Conservation (phyloP, 129 eudicot species). For the carrot (Daucus carota) region DNA sequence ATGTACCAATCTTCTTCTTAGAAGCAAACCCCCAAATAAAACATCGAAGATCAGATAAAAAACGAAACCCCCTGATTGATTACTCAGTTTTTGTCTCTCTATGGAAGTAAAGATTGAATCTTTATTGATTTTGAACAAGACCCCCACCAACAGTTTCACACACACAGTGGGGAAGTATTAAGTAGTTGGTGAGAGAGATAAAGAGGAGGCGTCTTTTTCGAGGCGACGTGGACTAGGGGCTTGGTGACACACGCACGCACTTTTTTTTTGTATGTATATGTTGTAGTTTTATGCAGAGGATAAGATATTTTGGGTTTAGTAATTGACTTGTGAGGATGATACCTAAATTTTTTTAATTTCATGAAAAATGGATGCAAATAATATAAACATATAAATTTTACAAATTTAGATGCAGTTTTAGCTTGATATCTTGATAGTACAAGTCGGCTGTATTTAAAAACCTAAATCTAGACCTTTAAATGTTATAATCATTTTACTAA, state of each 20-base stretch:
- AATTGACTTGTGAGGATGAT: no score
- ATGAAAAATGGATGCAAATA: no score
- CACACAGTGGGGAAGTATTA: neutral
- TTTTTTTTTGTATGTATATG: neutral
- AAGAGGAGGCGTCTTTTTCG: neutral
- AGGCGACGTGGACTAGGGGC: neutral
- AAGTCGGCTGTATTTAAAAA: no score
- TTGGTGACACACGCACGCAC: neutral
- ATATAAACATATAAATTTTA: no score
- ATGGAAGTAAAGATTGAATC: neutral
- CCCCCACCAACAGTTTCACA: neutral
- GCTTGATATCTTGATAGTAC: no score
- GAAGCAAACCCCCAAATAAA: constrained; percentile 9
- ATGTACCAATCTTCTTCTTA: neutral
- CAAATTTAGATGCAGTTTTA: no score
- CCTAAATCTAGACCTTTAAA: no score
- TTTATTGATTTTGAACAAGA: neutral
- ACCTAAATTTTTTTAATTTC: no score
- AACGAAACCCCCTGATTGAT: neutral
- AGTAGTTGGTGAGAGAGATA: neutral
- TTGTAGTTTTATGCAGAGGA: no score
- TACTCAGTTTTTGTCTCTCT: neutral
- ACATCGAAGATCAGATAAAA: neutral
- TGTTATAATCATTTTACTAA: no score
- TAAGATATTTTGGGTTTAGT: no score